Base-by-base conservation (phyloP, 2,329 filamentous ascomycete species). In the Aspergillus sp. region DNA sequence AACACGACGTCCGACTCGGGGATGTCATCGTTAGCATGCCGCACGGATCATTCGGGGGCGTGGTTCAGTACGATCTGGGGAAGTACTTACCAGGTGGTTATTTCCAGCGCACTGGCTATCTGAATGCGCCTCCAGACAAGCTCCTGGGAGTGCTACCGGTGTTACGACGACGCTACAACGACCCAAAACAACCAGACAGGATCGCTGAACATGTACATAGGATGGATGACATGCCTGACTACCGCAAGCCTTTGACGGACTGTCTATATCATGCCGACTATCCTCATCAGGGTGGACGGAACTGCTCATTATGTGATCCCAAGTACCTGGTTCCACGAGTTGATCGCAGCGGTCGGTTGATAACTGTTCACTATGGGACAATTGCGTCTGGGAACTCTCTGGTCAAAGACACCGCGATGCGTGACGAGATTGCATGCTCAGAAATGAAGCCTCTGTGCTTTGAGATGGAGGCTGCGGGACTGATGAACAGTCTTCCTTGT, bases 11-110 rank as follows among this genome's bases (percentile, higher is more conserved):
- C 7, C 12, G 66, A 14, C 41, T 54, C 8, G 51, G 51, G 7
- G 51, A 54, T 21, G 43, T 54, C 25, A 43, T 54, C 8, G 51
- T 54, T 15, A 46, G 51, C 11, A 49, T 14, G 23, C 61, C 59
- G 1, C 27, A 19, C 6, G 43, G 21, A 2, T 15, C 12, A 0
- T 39, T 21, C 4, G 52, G 51, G 4, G 62, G 62, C 6, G 64
- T 67, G 6, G 27, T 67, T 4, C 57, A 65, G 17, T 65, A 61
- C n/a, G 62, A 67, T 37, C 35, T 59, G 17, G 64, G 63, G 14
- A 63, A 66, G 51, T 33, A 35, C 5, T 15, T 51, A 6, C 19
- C 27, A 2, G 41, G 27, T 37, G 59, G 57, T 15, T 12, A 7
- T 9, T 61, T 62, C 49, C 23, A 52, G 12, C 46, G 47, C 37